These are phyloP conservation scores for Phytophthora multivora DNA, from an alignment of 352 stramenopile species.

Conservation along the genomic window DNA sequence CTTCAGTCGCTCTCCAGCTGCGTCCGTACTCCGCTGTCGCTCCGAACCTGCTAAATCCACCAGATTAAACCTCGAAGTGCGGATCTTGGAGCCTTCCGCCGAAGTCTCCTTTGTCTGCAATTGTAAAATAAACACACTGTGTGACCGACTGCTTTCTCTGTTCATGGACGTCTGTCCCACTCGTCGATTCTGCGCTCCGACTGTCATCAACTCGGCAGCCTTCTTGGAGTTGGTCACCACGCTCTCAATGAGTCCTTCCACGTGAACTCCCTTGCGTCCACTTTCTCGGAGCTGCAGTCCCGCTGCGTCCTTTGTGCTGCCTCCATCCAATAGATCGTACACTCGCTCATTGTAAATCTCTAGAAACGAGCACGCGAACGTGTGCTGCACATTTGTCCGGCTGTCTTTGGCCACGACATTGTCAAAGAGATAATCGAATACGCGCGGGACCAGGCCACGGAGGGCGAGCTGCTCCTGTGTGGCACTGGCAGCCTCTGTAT, in stretches of 20 bases:
- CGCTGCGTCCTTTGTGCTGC: conserved; percentile 52
- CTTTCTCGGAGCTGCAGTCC: conserved; percentile 77
- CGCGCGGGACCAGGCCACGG: conserved; percentile 74
- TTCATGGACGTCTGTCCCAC: conserved; percentile 89
- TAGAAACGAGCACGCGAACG: conserved; percentile 88
- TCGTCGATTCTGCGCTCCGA: conserved; percentile 75
- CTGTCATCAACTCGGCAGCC: conserved; percentile 75
- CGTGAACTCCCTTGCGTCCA: conserved; percentile 72
- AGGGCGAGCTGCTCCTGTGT: conserved; percentile 43
- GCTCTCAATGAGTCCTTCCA: conserved; percentile 79
- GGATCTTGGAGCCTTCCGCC: conserved; percentile 64
- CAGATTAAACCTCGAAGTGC: conserved; percentile 95
- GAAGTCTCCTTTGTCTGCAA: conserved; percentile 72
- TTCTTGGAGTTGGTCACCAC: conserved; percentile 69
- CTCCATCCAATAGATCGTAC: conserved; percentile 89
- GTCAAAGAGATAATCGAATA: conserved; percentile 87
- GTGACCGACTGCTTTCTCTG: conserved; percentile 80
- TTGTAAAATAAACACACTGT: conserved; percentile 87
- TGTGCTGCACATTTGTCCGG: conserved; percentile 54
- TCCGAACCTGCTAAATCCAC: conserved; percentile 98
- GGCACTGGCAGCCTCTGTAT: conserved; percentile 35
- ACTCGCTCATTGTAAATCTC: conserved; percentile 97
- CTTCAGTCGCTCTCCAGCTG: conserved; percentile 94
- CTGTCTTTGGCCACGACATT: conserved; percentile 33
- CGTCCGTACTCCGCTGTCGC: conserved; percentile 95